phyloP scores from a whole-genome alignment of 257 asterid genomes.

The Capsicum chinense region DNA sequence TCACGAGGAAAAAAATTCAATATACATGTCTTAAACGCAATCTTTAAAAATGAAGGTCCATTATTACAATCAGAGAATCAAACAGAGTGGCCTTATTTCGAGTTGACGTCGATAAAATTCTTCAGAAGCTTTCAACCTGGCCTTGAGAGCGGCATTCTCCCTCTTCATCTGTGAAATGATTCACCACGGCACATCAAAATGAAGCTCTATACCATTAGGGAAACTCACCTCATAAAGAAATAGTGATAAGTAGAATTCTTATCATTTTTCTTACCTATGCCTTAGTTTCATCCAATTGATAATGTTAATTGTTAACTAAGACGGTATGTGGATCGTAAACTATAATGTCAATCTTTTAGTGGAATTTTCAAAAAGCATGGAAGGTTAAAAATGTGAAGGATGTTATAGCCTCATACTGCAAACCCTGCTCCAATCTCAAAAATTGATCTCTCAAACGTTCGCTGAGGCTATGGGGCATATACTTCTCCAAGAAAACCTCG shows the following conservation, averaged over 20 bases:
- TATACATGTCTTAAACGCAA: too few species aligned
- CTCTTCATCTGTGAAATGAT: constrained; percentile 53
- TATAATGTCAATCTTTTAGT: background rate
- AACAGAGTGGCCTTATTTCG: constrained; percentile 14
- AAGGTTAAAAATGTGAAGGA: constrained; percentile 16
- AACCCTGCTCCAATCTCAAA: too few species aligned
- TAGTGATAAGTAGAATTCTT: background rate
- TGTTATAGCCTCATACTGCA: too few species aligned
- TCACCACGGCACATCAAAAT: constrained; percentile 5
- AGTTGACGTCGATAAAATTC: constrained; percentile 19
- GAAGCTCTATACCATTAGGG: background rate
- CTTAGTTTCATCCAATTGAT: background rate
- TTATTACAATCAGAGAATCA: constrained; percentile 10
- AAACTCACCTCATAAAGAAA: background rate
- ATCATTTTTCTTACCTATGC: background rate
- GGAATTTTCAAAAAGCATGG: background rate
- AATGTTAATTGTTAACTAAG: background rate
- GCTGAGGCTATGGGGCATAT: too few species aligned
- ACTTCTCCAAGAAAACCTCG: too few species aligned
- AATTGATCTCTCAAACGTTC: too few species aligned
- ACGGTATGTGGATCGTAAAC: background rate
- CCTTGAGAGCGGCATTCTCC: constrained; percentile 54
- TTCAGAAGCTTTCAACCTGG: constrained; percentile 44
- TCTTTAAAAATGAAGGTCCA: constrained; percentile 26
- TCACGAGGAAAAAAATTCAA: too few species aligned